phyloP scores from a whole-genome alignment of 306 rosid species.

The Vachellia collinsii region DNA sequence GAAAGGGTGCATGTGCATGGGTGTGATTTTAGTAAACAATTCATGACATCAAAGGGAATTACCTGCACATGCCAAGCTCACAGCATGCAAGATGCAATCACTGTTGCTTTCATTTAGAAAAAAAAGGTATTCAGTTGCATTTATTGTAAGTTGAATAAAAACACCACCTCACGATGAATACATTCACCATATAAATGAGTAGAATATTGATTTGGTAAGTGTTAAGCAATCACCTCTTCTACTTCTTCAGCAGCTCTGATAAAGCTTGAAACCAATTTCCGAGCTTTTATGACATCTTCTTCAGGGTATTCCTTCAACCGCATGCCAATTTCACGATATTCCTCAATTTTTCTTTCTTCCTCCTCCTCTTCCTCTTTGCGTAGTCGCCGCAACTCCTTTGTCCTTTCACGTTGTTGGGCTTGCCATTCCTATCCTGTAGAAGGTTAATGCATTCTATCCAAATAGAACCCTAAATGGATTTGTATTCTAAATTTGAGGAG shows the following conservation, averaged over 20 bases:
- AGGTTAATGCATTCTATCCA: slow-evolving; percentile 46
- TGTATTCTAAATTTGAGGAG: slow-evolving; percentile 6
- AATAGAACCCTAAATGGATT: slow-evolving; percentile 29
- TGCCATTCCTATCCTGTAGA: slow-evolving; percentile 82
- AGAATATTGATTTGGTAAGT: slow-evolving; percentile 12
- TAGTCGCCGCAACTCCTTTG: slow-evolving; percentile 59
- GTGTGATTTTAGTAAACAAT: not conserved
- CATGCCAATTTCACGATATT: slow-evolving; percentile 83
- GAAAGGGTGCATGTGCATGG: not conserved
- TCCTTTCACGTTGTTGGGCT: slow-evolving; percentile 73
- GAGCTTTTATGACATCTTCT: slow-evolving; percentile 78
- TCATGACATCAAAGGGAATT: not conserved
- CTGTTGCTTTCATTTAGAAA: not conserved
- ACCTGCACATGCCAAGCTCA: not conserved
- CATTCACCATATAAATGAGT: not conserved
- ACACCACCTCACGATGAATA: slow-evolving; percentile 2
- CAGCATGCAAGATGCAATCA: slow-evolving; percentile 15
- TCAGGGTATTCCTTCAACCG: slow-evolving; percentile 82
- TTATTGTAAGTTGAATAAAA: slow-evolving; percentile 14
- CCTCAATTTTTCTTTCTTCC: slow-evolving; percentile 77
- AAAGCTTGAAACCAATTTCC: slow-evolving; percentile 76
- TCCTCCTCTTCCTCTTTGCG: slow-evolving; percentile 80
- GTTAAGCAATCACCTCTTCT: slow-evolving; percentile 73
- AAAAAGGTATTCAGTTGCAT: slow-evolving; percentile 20
- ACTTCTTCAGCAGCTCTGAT: slow-evolving; percentile 86